Base-by-base conservation (phyloP, 495 filamentous ascomycete species). In the Tuber melanosporum region DNA sequence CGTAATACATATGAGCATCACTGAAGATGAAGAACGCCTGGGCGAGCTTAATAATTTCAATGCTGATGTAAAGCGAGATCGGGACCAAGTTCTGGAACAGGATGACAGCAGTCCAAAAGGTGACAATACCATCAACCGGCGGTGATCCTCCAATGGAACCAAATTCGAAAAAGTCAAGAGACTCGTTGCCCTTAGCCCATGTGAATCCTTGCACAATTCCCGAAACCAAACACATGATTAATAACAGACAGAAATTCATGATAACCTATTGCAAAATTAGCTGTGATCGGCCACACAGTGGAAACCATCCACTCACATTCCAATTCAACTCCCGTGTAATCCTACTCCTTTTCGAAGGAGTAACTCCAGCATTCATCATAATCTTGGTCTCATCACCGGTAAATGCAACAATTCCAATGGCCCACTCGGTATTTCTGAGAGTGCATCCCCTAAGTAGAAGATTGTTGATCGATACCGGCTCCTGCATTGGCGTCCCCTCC, bases 11-110 rank as follows among this genome's bases (percentile, higher is more conserved):
- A 80, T 89, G 89, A 5, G 92, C 85, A 84, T 99, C 96, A 85
- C 91, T 97, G 86, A 95, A 97, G 80, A 99, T 99, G 87, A 99
- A 99, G 84, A 95, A 91, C 4, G 95, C 96, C 84, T 99, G 96
- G 20, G 90, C 86, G 4, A 95, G 95, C 75, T 94, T 92, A 73
- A 98, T 92, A 74, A 99, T 97, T 87, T 99, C 96, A 46, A 98
- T 91, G 39, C 94, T 92, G 84, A 99, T 99, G 85, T 97, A 98
- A 19, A 99, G 90, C 4, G 96, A 97, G 76, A 99, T 98, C 1
- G 96, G 96, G 43, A 99, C 92, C 91, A 99, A 91, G 83, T 98
- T 98, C 86, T 99, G 96, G 85, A 98, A 98, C 73, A 97, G 85
- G 80, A 98, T 97, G 73, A 99, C 85, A 20, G 91, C 93, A 2